phyloP scores from a whole-genome alignment of 2,329 filamentous ascomycete genomes.

The Epichloe sylvatica region DNA sequence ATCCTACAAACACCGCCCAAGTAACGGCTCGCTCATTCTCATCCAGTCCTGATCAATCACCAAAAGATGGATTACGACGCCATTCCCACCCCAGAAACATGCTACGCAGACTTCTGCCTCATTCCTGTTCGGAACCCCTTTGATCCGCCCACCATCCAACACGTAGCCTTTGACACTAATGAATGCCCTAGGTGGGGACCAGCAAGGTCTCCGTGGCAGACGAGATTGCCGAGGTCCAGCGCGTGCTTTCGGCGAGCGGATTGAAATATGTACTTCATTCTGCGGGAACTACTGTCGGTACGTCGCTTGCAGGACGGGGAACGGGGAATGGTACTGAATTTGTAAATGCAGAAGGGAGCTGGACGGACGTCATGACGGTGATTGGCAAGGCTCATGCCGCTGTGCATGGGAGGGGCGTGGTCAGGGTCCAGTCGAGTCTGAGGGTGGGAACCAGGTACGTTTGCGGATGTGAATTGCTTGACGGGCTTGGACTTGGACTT shows the following conservation, averaged over 20 bases:
- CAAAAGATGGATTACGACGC: constrained; percentile 30
- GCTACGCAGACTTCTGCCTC: constrained; percentile 83
- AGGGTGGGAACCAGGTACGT: constrained; percentile 63
- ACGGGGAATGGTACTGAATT: no score
- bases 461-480: neutral
- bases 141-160: neutral
- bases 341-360: constrained; percentile 57
- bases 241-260: constrained; percentile 66
- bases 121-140: constrained; percentile 49
- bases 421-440: constrained; percentile 80
- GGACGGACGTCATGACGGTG: constrained; percentile 74
- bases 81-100: constrained; percentile 54
- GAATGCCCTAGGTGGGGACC: constrained; percentile 54
- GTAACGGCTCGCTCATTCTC: neutral
- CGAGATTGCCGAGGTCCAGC: constrained; percentile 81
- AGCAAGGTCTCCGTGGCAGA: constrained; percentile 59
- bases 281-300: constrained; percentile 83
- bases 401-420: constrained; percentile 62
- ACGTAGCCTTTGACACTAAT: neutral
- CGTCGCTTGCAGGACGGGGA: neutral
- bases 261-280: constrained; percentile 83
- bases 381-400: constrained; percentile 76
- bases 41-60: neutral
- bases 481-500: neutral
- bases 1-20: no score